Conservation (phyloP, 495 filamentous ascomycete species). For the Tuber calosporum region DNA sequence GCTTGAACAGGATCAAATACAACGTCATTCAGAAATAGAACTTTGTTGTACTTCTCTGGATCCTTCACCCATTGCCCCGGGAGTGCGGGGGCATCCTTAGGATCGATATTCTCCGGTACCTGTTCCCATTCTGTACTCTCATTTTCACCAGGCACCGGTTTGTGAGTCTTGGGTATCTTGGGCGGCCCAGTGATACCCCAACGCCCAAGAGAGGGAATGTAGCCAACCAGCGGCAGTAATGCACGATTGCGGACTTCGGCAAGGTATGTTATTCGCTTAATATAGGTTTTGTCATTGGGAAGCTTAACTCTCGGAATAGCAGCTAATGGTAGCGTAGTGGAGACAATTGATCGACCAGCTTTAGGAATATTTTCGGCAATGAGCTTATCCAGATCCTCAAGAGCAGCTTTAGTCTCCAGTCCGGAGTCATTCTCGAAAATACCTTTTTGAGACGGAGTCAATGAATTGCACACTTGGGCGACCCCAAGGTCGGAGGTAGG, state of each 20-base stretch:
- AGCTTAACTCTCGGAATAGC: slow-evolving; percentile 53
- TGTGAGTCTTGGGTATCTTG: neutral
- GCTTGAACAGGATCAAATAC: slow-evolving; percentile 64
- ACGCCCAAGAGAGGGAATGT: slow-evolving; percentile 29
- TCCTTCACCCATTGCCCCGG: slow-evolving; percentile 38
- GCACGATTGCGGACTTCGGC: slow-evolving; percentile 71
- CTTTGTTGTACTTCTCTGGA: slow-evolving; percentile 53
- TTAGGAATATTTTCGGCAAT: slow-evolving; percentile 51
- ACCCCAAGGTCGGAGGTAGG: neutral
- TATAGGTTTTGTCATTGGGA: slow-evolving; percentile 54
- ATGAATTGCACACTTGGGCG: neutral
- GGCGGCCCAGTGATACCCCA: slow-evolving; percentile 22
- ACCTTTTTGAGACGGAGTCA: slow-evolving; percentile 13
- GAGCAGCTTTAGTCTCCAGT: slow-evolving; percentile 42
- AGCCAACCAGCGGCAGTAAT: slow-evolving; percentile 54
- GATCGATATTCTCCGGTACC: slow-evolving; percentile 5
- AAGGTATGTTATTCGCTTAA: slow-evolving; percentile 69
- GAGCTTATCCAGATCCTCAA: slow-evolving; percentile 44
- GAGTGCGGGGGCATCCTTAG: slow-evolving; percentile 17
- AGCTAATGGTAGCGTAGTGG: slow-evolving; percentile 38
- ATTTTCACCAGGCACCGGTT: neutral
- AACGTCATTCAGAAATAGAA: slow-evolving; percentile 73
- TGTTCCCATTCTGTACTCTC: slow-evolving; percentile 14
- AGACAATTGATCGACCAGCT: slow-evolving; percentile 46
- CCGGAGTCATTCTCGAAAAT: slow-evolving; percentile 70